A percentile compares a stretch with the other conserved stretches of the same genome.
Evolutionary conservation across 2,329 filamentous ascomycete species (phyloP).

Genomic region (Botrytis squamosa): DNA sequence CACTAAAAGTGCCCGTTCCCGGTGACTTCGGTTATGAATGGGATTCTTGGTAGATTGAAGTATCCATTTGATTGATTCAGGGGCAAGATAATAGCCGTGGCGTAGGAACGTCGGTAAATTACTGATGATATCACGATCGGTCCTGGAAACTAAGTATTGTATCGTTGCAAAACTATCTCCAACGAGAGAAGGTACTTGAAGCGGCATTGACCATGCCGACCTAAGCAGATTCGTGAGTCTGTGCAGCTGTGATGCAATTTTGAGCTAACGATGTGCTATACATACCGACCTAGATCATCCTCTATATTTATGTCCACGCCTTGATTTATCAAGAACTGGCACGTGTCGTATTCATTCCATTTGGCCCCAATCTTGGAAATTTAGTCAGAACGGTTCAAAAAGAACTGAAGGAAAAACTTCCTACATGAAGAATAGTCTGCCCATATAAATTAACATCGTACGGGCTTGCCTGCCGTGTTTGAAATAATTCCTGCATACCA

Average conservation of each 20-base stretch:
- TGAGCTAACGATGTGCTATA: accelerated
- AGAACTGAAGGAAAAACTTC: accelerated
- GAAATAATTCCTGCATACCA: not conserved
- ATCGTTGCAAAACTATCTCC: not conserved
- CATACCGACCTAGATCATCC: accelerated
- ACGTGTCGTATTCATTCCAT: accelerated
- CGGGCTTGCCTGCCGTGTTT: not conserved
- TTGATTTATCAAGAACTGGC: not conserved
- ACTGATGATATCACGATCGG: not conserved
- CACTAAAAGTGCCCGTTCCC: not conserved
- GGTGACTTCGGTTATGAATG: not conserved
- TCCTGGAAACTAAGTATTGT: not conserved
- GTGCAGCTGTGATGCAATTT: not conserved
- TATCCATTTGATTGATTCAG: not conserved
- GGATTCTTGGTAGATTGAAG: too few relatives aligned
- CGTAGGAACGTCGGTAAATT: accelerated
- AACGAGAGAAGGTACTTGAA: accelerated
- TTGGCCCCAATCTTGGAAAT: accelerated
- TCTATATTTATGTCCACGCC: not conserved
- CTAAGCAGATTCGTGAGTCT: not conserved
- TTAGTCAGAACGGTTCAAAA: not conserved
- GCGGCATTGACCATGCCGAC: accelerated
- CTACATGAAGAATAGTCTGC: accelerated
- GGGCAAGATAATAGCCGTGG: accelerated
- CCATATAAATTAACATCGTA: not conserved